Evolutionary conservation across 768 basidiomycete genomes (phyloP).

Genomic region (Kwoniella heveanensis): DNA sequence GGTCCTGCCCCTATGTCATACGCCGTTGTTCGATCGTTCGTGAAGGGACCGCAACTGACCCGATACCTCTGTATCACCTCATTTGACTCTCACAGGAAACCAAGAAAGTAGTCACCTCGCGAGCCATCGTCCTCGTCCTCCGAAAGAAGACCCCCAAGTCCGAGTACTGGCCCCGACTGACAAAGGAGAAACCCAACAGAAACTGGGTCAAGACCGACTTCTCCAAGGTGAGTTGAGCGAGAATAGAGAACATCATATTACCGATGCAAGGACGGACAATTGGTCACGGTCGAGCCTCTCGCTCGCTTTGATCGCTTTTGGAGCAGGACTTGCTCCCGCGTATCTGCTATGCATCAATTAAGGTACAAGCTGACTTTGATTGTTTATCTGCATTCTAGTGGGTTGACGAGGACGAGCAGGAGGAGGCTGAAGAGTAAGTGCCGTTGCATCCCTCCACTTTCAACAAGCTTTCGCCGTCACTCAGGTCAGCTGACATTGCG

Average conservation of each 20-base stretch:
- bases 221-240: conserved; percentile 61
- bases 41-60: too few relatives aligned
- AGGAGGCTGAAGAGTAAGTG: conserved; percentile 61
- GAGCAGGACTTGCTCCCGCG: too few relatives aligned
- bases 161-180: conserved; percentile 91
- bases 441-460: too few relatives aligned
- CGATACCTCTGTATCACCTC: too few relatives aligned
- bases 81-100: conserved; percentile 61
- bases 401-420: conserved; percentile 97
- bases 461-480: too few relatives aligned
- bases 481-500: conserved; percentile 8
- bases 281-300: too few relatives aligned
- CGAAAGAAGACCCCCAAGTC: conserved; percentile 74
- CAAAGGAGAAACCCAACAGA: conserved; percentile 79
- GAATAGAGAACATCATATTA: too few relatives aligned
- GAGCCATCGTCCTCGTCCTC: conserved; percentile 68
- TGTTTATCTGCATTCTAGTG: conserved; percentile 59
- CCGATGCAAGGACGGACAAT: too few relatives aligned
- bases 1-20: too few relatives aligned
- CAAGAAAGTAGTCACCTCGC: conserved; percentile 65
- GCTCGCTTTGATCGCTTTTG: too few relatives aligned
- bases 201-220: conserved; percentile 93
- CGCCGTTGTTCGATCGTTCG: too few relatives aligned
- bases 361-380: background rate
- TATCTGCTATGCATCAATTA: too few relatives aligned